These are phyloP conservation scores for Botryotinia convoluta DNA, from an alignment of 2,329 filamentous ascomycete genomes.

Conservation along the genomic window DNA sequence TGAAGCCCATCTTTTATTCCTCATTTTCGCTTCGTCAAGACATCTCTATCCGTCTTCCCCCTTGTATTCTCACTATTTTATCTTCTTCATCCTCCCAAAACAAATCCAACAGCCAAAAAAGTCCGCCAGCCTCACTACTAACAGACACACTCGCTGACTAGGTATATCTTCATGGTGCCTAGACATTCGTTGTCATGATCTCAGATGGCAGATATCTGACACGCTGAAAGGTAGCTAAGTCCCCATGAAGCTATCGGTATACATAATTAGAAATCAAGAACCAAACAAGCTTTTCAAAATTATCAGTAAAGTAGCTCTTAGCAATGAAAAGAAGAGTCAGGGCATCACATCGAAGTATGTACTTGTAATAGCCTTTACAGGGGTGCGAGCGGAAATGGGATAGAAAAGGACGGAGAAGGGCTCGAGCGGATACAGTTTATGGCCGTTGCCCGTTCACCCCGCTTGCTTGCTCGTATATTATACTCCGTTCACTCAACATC, in stretches of 20 bases:
- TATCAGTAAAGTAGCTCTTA: not conserved
- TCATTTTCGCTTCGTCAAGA: not conserved
- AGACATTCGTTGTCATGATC: not conserved
- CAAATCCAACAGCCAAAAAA: not conserved
- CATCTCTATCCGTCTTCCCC: not conserved
- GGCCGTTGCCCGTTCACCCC: not conserved
- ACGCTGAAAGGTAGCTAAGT: not conserved
- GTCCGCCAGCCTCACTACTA: not conserved
- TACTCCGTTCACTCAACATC: not conserved
- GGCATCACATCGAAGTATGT: not conserved
- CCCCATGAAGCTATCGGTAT: not conserved
- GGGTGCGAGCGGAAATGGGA: not conserved
- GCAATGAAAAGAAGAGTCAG: not conserved
- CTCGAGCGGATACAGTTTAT: not conserved
- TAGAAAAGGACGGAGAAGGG: not conserved
- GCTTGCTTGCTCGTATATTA: not conserved
- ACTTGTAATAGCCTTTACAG: not conserved
- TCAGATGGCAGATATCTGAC: not conserved
- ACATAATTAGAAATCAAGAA: not conserved
- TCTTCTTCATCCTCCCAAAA: not conserved
- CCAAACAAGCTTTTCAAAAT: not conserved
- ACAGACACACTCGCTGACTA: not conserved
- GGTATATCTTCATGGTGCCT: not conserved
- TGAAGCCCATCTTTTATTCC: not conserved
- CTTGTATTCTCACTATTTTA: not conserved